A percentile compares a stretch with the other conserved stretches of the same genome.
These are phyloP conservation scores for Magnusiomyces sp. DNA, from an alignment of 1,139 yeast species.

Conservation along the genomic window DNA sequence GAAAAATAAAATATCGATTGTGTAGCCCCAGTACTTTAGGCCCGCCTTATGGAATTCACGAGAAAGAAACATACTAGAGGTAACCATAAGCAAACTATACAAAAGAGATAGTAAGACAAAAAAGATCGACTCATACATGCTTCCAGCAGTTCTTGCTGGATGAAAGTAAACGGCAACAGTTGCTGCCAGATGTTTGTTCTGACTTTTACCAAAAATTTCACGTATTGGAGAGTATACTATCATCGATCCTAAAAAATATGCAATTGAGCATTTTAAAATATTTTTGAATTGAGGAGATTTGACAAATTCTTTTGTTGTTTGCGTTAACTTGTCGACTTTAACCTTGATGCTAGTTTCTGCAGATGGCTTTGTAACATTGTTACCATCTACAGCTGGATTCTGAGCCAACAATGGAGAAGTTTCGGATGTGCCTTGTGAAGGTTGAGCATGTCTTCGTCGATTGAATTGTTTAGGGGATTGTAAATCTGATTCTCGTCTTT, in stretches of 20 bases:
- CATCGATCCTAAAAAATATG: slow-evolving; percentile 64
- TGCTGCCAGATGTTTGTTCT: slow-evolving; percentile 73
- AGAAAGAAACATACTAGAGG: slow-evolving; percentile 47
- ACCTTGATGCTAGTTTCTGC: too few relatives aligned
- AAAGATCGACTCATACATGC: slow-evolving; percentile 65
- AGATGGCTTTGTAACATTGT: too few relatives aligned
- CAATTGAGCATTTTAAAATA: slow-evolving; percentile 56
- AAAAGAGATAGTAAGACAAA: slow-evolving; percentile 51
- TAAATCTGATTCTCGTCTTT: slow-evolving; percentile 1
- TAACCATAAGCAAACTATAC: slow-evolving; percentile 50
- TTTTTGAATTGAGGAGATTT: background rate
- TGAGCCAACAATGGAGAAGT: background rate
- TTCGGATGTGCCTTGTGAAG: background rate
- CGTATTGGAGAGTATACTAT: slow-evolving; percentile 63
- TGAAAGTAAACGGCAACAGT: slow-evolving; percentile 82
- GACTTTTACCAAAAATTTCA: slow-evolving; percentile 56
- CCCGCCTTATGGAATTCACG: slow-evolving; percentile 41
- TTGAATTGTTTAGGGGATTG: background rate
- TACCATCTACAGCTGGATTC: too few relatives aligned
- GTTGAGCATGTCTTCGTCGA: too few relatives aligned
- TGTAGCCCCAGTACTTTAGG: slow-evolving; percentile 44
- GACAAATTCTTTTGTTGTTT: background rate
- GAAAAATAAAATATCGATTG: slow-evolving; percentile 46
- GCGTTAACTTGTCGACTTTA: too few relatives aligned
- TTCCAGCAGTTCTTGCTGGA: slow-evolving; percentile 70